Percentiles rank a stretch among this genome's conserved stretches.
These are phyloP conservation scores for Phialophora chinensis DNA, from an alignment of 2,329 filamentous ascomycete species.

Conservation along the genomic window DNA sequence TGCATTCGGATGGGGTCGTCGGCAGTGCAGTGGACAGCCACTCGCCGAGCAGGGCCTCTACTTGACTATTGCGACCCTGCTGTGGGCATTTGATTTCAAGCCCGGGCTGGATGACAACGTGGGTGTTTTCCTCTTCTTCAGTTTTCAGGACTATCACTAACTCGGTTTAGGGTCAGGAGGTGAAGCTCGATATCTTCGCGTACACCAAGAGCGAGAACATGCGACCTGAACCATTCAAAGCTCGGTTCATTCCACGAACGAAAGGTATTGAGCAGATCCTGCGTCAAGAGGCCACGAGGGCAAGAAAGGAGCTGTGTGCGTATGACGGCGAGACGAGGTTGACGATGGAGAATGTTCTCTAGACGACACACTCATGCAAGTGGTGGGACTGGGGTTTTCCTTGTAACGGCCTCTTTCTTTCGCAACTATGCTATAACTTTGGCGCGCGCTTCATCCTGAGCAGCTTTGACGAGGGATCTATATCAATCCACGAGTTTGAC, in stretches of 20 bases:
- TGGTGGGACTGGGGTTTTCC: background rate
- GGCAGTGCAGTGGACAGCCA: slow-evolving; percentile 61
- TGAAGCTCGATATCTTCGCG: slow-evolving; percentile 30
- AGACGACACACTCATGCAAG: background rate
- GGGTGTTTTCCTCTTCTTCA: slow-evolving; percentile 2
- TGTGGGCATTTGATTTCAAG: slow-evolving; percentile 64
- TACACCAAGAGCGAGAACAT: slow-evolving; percentile 33
- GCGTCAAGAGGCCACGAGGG: slow-evolving; percentile 20
- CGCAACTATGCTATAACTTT: slow-evolving; percentile 15
- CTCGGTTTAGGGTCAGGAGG: slow-evolving; percentile 18
- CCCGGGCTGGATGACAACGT: slow-evolving; percentile 46
- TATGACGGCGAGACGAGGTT: slow-evolving; percentile 33
- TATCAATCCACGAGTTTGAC: slow-evolving; percentile 1
- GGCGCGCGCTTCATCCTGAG: slow-evolving; percentile 6
- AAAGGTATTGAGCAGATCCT: slow-evolving; percentile 28
- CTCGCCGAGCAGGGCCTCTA: slow-evolving; percentile 66
- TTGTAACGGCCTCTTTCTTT: background rate
- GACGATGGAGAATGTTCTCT: slow-evolving; percentile 29
- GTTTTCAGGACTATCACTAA: background rate
- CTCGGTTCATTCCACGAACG: slow-evolving; percentile 26
- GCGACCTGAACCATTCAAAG: slow-evolving; percentile 30
- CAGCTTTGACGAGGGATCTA: slow-evolving; percentile 18
- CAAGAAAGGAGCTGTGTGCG: slow-evolving; percentile 22
- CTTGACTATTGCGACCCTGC: slow-evolving; percentile 62
- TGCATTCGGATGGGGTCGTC: slow-evolving; percentile 63